phyloP scores from a whole-genome alignment of 768 basidiomycete genomes.

The Daedaleopsis sinensis region DNA sequence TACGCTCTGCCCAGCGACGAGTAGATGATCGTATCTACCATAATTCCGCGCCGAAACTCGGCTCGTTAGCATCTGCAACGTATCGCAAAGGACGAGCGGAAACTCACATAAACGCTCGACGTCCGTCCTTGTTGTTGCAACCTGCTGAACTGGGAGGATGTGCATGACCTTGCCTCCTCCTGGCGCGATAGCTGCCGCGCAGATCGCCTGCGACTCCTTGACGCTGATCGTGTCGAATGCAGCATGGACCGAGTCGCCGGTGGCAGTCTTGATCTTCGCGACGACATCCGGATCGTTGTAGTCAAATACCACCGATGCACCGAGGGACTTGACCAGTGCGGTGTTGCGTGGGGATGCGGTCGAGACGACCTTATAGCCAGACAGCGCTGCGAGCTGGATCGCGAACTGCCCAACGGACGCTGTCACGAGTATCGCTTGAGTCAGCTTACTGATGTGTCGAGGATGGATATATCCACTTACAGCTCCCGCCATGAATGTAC shows the following conservation, averaged over 20 bases:
- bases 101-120: constrained; percentile 9
- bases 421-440: constrained; percentile 22
- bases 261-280: constrained; percentile 27
- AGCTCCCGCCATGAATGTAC: constrained; percentile 31
- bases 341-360: constrained; percentile 39
- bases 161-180: constrained; percentile 12
- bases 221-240: constrained; percentile 3
- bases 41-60: no score
- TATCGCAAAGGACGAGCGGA: neutral
- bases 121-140: constrained; percentile 6
- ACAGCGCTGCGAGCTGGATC: constrained; percentile 34
- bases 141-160: neutral
- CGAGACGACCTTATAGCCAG: constrained; percentile 37
- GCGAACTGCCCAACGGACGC: constrained; percentile 40
- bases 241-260: constrained; percentile 17
- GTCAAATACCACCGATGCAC: constrained; percentile 39
- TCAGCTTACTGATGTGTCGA: neutral
- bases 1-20: constrained; percentile 4
- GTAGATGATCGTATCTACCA: constrained; percentile 13
- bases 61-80: neutral
- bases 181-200: constrained; percentile 2
- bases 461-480: constrained; percentile 9
- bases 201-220: constrained; percentile 11
- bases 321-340: constrained; percentile 39
- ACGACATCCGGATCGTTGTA: constrained; percentile 30